A percentile compares a stretch with the other conserved stretches of the same genome.
phyloP scores from a whole-genome alignment of 1,284 basidiomycete genomes.

The Kalmanozyma brasiliensis region DNA sequence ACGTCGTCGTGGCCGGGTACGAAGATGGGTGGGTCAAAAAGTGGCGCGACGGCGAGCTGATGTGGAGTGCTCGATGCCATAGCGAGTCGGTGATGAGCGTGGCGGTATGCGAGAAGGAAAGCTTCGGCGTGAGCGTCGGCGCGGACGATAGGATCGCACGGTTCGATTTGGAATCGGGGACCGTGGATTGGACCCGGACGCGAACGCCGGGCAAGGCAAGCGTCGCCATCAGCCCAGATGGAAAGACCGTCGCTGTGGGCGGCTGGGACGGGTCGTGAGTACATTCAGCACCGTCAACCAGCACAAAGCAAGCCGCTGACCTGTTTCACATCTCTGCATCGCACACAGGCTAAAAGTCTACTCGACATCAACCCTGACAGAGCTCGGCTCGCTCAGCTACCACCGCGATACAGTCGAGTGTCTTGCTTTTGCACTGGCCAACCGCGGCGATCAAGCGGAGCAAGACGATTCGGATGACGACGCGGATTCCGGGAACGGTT shows the following conservation, averaged over 20 bases:
- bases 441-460: neutral
- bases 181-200: conserved; percentile 5
- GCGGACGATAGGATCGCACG: conserved; percentile 44
- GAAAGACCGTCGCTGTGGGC: conserved; percentile 14
- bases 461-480: conserved; percentile 6
- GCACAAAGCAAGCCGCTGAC: neutral
- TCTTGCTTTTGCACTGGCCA: conserved; percentile 13
- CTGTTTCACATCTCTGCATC: neutral
- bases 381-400: conserved; percentile 22
- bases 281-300: neutral
- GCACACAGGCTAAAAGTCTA: conserved; percentile 27
- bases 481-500: conserved; percentile 1
- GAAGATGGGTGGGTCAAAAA: conserved; percentile 79
- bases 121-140: conserved; percentile 27
- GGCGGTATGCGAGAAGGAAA: neutral
- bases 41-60: conserved; percentile 12
- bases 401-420: conserved; percentile 44
- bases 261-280: conserved; percentile 51
- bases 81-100: conserved; percentile 36
- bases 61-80: conserved; percentile 19
- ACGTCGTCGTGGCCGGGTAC: conserved; percentile 75
- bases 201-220: conserved; percentile 23
- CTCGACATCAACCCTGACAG: neutral
- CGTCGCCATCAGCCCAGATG: conserved; percentile 24
- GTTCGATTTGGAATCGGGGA: conserved; percentile 14